Percentiles rank a stretch among this genome's conserved stretches.
phyloP scores from a whole-genome alignment of 2,329 filamentous ascomycete species.

The Magnaporthiopsis rhizophila region DNA sequence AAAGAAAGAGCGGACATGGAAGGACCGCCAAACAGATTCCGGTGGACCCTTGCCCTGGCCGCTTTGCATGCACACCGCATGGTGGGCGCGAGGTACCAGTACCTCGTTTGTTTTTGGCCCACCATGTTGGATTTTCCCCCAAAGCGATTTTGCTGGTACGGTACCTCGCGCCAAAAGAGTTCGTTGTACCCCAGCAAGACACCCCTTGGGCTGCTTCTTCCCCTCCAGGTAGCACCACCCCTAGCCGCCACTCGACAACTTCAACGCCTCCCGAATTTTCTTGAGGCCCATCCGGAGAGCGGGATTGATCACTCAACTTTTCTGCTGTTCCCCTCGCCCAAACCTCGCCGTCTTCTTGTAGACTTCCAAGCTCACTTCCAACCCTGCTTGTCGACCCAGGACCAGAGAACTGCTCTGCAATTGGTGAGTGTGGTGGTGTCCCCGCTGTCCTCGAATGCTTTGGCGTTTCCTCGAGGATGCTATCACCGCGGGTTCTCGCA shows the following conservation, averaged over 20 bases:
- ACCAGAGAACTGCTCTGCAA: conserved; percentile 3
- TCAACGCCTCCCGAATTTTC: conserved; percentile 3
- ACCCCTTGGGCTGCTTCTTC: background rate
- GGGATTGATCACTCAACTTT: conserved; percentile 8
- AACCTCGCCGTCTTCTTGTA: conserved; percentile 2
- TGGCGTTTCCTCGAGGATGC: background rate
- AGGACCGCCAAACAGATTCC: background rate
- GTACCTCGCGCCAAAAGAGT: background rate
- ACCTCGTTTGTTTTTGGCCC: background rate
- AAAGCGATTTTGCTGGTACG: background rate
- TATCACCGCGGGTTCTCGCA: too few relatives aligned
- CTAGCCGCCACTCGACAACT: conserved; percentile 4
- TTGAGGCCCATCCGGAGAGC: conserved; percentile 3
- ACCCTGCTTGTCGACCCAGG: background rate
- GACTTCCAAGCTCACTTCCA: background rate
- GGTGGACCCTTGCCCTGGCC: background rate
- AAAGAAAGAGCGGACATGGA: background rate
- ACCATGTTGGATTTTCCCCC: background rate
- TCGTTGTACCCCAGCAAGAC: background rate
- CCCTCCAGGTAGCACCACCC: background rate
- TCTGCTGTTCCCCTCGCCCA: conserved; percentile 4
- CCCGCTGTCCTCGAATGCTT: background rate
- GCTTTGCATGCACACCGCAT: background rate
- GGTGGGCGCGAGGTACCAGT: background rate
- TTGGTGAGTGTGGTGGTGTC: conserved; percentile 3